Percentiles rank a stretch among this genome's conserved stretches.
Evolutionary conservation across 208 protist species (phyloP).

Genomic region (Balamuthia mandrillaris): DNA sequence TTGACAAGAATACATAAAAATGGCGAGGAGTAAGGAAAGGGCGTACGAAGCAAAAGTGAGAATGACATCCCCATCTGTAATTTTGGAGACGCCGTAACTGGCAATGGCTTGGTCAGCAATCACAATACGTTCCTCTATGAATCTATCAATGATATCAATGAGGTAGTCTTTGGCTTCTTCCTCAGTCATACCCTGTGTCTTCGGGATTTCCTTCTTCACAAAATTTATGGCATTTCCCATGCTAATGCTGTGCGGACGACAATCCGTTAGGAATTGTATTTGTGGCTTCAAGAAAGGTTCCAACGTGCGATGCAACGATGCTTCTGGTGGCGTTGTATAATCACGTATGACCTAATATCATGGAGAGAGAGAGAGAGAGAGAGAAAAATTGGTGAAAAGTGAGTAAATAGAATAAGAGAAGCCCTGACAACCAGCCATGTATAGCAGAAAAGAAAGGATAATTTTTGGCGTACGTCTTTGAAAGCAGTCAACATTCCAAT

Average conservation of each 20-base stretch:
- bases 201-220: constrained; percentile 63
- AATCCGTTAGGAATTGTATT: constrained; percentile 72
- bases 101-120: constrained; percentile 63
- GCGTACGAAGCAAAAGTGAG: constrained; percentile 64
- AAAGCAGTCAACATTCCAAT: constrained; percentile 65
- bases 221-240: constrained; percentile 77
- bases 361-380: not conserved
- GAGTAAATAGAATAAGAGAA: not conserved
- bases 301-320: constrained; percentile 37
- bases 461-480: constrained; percentile 47
- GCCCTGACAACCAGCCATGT: not conserved
- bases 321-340: constrained; percentile 28
- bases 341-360: constrained; percentile 40
- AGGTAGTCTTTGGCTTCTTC: constrained; percentile 56
- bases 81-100: constrained; percentile 51
- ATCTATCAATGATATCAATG: constrained; percentile 58
- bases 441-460: constrained; percentile 20
- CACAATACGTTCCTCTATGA: constrained; percentile 63
- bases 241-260: constrained; percentile 57
- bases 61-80: constrained; percentile 77
- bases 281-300: constrained; percentile 54
- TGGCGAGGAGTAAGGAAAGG: not conserved
- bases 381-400: not conserved
- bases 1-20: not conserved
- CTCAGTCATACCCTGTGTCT: constrained; percentile 34